Base-by-base conservation (phyloP, 176 grass and related monocot species). In the Eragrostis nindensis region DNA sequence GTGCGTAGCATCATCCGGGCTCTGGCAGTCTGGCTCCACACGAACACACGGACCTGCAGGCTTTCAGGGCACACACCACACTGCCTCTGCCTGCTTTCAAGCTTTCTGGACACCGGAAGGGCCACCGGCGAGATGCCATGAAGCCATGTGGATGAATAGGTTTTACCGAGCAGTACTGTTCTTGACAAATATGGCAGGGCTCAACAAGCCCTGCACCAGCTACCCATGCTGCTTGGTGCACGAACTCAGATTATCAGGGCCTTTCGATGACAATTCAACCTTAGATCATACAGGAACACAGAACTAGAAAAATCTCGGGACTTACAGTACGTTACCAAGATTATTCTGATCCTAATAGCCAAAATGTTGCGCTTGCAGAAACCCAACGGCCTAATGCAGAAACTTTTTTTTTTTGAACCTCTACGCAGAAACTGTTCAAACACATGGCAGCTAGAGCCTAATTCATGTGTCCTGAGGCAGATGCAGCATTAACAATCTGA, bases 391-490 rank as follows among this genome's bases (percentile, higher is more conserved):
- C 86, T 18, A 17, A 42, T 60, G 46, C 67, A 80, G 49, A 72
- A 42, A 64, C n/a, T n/a, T n/a, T n/a, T n/a, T n/a, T n/a, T n/a
- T n/a, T n/a, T n/a, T n/a, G n/a, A n/a, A n/a, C n/a, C n/a, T n/a
- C n/a, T n/a, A n/a, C n/a, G 46, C 67, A 80, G 49, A 72, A 42
- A 64, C 86, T 83, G 60, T 71, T 73, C 68, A 68, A 79, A 80
- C 86, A 88, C 86, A 88, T 88, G 86, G 50, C 69, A 53, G 76
- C 48, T n/a, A n/a, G 64, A 52, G 46, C 55, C 66, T 43, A 77
- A 66, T 65, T 73, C n/a, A 61, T 78, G 80, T 47, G 41, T 71
- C 43, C 39, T 81, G 65, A 46, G 19, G n/a, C 56, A 40, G 72
- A 15, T 57, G 39, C 39, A 53, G 60, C 45, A 70, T 55, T 64